Percentiles rank a stretch among this genome's conserved stretches.
Conservation (phyloP, 257 asterid species). For the Asclepias syriaca region DNA sequence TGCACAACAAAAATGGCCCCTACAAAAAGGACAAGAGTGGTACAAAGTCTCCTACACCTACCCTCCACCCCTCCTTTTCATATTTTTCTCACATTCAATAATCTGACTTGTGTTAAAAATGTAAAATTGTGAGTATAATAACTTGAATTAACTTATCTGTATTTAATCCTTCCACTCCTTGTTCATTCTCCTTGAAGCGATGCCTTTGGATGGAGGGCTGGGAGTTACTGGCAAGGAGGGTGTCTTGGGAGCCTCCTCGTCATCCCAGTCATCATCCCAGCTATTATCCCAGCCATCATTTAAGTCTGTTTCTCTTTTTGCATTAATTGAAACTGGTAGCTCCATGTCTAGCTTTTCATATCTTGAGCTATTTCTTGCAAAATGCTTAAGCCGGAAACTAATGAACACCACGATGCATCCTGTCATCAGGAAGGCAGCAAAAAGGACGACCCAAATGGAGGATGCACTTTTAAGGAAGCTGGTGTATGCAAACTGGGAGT, state of each 20-base stretch:
- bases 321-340: constrained; percentile 57
- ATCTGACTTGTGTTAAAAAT: neutral
- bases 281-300: constrained; percentile 71
- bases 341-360: constrained; percentile 67
- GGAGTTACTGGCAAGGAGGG: constrained; percentile 61
- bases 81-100: neutral
- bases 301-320: constrained; percentile 29
- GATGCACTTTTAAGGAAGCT: constrained; percentile 21
- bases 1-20: neutral
- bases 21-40: neutral
- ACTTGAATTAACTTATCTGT: neutral
- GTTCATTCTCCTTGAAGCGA: constrained; percentile 45
- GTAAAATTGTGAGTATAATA: neutral
- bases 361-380: constrained; percentile 30
- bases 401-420: constrained; percentile 34
- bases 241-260: constrained; percentile 65
- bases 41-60: neutral
- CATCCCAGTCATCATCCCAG: constrained; percentile 88
- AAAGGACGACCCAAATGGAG: constrained; percentile 30
- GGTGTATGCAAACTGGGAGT: constrained; percentile 25
- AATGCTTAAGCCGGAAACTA: constrained; percentile 30
- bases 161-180: constrained; percentile 79
- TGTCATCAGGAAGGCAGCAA: constrained; percentile 33
- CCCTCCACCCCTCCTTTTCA: neutral
- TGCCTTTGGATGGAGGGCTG: constrained; percentile 46